A percentile compares a stretch with the other conserved stretches of the same genome.
These are phyloP conservation scores for Hymenoscyphus infarciens DNA, from an alignment of 2,329 filamentous ascomycete species.

Conservation along the genomic window DNA sequence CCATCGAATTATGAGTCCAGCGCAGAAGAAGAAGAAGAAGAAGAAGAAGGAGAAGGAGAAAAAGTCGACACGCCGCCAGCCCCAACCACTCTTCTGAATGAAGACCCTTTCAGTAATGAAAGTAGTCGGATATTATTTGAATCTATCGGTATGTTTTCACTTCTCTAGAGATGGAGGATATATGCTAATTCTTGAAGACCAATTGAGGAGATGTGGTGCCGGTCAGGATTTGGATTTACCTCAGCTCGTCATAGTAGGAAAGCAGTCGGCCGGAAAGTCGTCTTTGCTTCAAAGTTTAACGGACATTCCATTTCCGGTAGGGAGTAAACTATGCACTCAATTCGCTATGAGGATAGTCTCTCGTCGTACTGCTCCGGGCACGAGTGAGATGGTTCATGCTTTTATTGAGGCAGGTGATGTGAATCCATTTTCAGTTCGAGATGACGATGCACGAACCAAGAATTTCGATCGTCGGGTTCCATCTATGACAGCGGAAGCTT, in stretches of 20 bases:
- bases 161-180: neutral
- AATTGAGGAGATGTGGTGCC: slow-evolving; percentile 35
- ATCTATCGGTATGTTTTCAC: slow-evolving; percentile 30
- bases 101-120: slow-evolving; percentile 29
- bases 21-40: neutral
- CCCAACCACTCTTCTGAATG: neutral
- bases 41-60: neutral
- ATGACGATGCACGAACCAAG: slow-evolving; percentile 27
- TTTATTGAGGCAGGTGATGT: slow-evolving; percentile 29
- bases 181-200: slow-evolving; percentile 20
- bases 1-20: neutral
- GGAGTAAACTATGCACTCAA: slow-evolving; percentile 36
- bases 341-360: slow-evolving; percentile 40
- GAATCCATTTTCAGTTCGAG: slow-evolving; percentile 16
- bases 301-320: slow-evolving; percentile 39
- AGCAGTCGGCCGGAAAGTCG: slow-evolving; percentile 40
- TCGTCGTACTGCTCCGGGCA: slow-evolving; percentile 32
- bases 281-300: slow-evolving; percentile 39
- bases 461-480: slow-evolving; percentile 16
- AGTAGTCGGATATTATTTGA: slow-evolving; percentile 38
- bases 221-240: slow-evolving; percentile 35
- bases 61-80: neutral
- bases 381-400: slow-evolving; percentile 33
- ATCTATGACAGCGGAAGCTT: slow-evolving; percentile 32
- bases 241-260: slow-evolving; percentile 40